Percentiles rank a stretch among this genome's conserved stretches.
These are phyloP conservation scores for Zygosaccharomyces pseudobailii DNA, from an alignment of 1,139 yeast species.

Conservation along the genomic window DNA sequence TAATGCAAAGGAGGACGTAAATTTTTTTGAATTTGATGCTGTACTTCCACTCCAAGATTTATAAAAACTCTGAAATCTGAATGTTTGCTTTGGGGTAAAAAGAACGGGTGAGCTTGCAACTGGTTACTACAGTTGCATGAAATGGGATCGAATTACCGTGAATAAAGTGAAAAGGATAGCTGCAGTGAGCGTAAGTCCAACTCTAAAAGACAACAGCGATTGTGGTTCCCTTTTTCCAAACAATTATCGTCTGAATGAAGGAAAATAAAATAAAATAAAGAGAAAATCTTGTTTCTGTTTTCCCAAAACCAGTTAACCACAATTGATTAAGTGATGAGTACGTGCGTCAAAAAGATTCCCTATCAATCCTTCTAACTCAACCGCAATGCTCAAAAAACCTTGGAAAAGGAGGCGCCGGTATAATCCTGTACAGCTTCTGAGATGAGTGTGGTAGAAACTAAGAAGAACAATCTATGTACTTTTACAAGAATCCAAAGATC, in stretches of 20 bases:
- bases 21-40: not conserved
- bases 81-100: constrained; percentile 1
- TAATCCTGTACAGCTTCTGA: not conserved
- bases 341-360: constrained; percentile 1
- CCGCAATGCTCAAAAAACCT: not conserved
- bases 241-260: constrained; percentile 3
- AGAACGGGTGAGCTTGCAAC: constrained; percentile 1
- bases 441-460: not conserved
- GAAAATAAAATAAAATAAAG: not conserved
- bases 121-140: not conserved
- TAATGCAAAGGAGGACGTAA: not conserved
- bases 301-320: constrained; percentile 4
- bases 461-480: not conserved
- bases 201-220: not conserved
- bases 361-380: not conserved
- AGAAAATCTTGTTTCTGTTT: constrained; percentile 1
- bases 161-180: not conserved
- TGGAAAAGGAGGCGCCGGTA: constrained; percentile 1
- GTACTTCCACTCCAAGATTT: not conserved
- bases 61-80: constrained; percentile 1
- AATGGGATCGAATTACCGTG: not conserved
- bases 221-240: not conserved
- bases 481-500: not conserved
- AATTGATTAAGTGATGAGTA: not conserved
- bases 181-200: not conserved